Base-by-base conservation (phyloP, 2,329 filamentous ascomycete species). In the Alternaria metachromatica region DNA sequence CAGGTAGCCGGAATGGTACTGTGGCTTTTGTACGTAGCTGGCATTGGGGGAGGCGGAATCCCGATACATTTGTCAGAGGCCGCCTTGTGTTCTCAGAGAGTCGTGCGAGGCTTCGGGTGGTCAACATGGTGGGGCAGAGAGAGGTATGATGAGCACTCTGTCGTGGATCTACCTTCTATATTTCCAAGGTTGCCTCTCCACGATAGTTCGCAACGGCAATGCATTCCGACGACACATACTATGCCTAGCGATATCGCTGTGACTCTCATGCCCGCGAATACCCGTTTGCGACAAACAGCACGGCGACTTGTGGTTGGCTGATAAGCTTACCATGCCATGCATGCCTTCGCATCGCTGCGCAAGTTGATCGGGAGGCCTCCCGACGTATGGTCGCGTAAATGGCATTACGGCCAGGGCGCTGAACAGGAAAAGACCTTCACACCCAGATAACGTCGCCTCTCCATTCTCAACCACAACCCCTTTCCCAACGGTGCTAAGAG, bases 1-100 rank as follows among this genome's bases (percentile, higher is more conserved):
- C 66, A 23, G 74, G 74, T 26, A 76, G 48, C 53, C 72, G 68
- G 62, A 76, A 76, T 10, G 74, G 74, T 11, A 74, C 67, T 18
- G 74, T 76, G 33, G 70, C 71, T 44, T 73, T 72, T 55, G 68
- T 69, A 57, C 73, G 74, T 49, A 68, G 58, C 54, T 73, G 72
- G 23, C 66, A 55, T 56, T 61, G 63, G 20, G 50, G 26, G n/a
- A 33, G 43, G 46, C 63, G 55, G 45, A 58, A 58, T 53, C 62
- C 57, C 45, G 63, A 61, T 43, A 58, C 53, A 30, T 51, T 66
- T 33, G 58, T 59, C 57, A 71, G 51, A 20, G 62, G 67, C 49
- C 67, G 65, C 49, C 60, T 64, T 48, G 58, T 57, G 30, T 55
- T 57, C 51, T 60, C 63, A 13, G 48, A 51, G 11, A 51, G 18